Base-by-base conservation (phyloP, 805 yeast genomes). In the Starmerella stigmatis region DNA sequence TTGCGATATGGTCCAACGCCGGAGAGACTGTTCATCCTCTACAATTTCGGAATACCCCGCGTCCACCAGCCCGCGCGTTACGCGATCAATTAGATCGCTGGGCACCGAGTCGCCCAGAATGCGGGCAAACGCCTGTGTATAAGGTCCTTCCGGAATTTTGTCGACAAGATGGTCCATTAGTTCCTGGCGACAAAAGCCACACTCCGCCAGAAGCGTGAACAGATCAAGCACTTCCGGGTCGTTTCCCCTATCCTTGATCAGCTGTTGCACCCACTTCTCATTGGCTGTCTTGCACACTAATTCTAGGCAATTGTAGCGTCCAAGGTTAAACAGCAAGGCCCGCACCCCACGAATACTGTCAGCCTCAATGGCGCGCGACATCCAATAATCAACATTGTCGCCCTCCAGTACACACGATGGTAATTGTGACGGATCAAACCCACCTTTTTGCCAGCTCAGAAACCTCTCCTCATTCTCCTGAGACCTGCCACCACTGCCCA, bases 21-120 rank as follows among this genome's bases (percentile, higher is more conserved):
- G 21, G 12, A 43, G 41, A 13, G 20, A 21, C 15, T 23, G 21
- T 9, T n/a, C 23, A 19, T 39, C 29, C 17, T 35, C 41, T 3
- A 29, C n/a, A 12, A 43, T 43, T 19, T 43, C 46, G 17, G 15
- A 9, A 20, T n/a, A 35, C 7, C 41, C 46, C 29, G 22, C 26
- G 9, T 22, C 15, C 12, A 19, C 31, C 8, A 43, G 25, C 3
- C 27, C 27, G 9, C 22, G 27, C 4, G 38, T 27, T 3, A 17
- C 13, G 4, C 16, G 27, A 19, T 20, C n/a, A 34, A 21, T 19
- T 17, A 34, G 19, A 7, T 34, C 38, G n/a, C 9, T 26, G 5
- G 29, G 38, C 19, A 15, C 17, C 5, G 2, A n/a, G 3, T 22
- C 19, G 26, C 22, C 22, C 22, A 43, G 29, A n/a, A n/a, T 41